These are phyloP conservation scores for Fraxinus excelsior DNA, from an alignment of 257 asterid genomes.

Conservation along the genomic window DNA sequence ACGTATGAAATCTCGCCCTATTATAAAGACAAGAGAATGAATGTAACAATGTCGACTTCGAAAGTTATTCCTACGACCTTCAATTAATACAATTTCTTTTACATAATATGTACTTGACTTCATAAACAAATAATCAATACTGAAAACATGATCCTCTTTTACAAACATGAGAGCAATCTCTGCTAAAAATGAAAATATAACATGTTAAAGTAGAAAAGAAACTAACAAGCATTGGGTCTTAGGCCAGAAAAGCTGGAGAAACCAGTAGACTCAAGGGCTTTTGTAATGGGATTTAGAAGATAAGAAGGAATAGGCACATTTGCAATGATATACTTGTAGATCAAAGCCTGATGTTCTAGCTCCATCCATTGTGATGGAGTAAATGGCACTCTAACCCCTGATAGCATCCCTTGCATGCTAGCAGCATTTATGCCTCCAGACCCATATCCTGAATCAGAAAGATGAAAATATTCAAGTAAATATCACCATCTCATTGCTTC, in stretches of 20 bases:
- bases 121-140: too few species aligned
- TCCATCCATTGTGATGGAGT: slow-evolving; percentile 83
- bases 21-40: too few species aligned
- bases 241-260: slow-evolving; percentile 47
- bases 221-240: slow-evolving; percentile 63
- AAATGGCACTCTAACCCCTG: slow-evolving; percentile 61
- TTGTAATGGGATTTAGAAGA: slow-evolving; percentile 71
- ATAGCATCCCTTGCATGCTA: slow-evolving; percentile 45
- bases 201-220: slow-evolving; percentile 3
- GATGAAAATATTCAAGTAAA: slow-evolving; percentile 2
- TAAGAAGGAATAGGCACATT: slow-evolving; percentile 70
- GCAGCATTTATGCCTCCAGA: slow-evolving; percentile 43
- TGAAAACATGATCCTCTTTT: slow-evolving; percentile 4
- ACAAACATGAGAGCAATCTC: neutral
- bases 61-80: neutral
- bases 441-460: slow-evolving; percentile 46
- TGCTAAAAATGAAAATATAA: neutral
- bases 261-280: slow-evolving; percentile 66
- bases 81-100: too few species aligned
- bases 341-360: slow-evolving; percentile 81
- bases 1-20: neutral
- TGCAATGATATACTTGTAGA: slow-evolving; percentile 70
- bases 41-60: neutral
- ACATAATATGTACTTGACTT: too few species aligned
- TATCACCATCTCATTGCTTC: neutral